phyloP scores from a whole-genome alignment of 2,329 filamentous ascomycete genomes.

The Sarocladiaceae sp. region DNA sequence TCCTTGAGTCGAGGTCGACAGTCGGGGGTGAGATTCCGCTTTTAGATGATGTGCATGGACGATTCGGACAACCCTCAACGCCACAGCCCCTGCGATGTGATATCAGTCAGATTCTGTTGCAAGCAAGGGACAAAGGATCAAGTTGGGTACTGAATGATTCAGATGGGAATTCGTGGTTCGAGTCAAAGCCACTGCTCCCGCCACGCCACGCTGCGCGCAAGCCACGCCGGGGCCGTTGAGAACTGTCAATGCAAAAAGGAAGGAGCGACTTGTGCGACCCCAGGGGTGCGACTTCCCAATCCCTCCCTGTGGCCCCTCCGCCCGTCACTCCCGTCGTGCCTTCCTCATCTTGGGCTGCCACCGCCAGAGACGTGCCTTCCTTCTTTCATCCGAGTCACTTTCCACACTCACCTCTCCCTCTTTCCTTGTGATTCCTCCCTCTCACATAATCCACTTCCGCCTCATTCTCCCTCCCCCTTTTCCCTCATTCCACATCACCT shows the following conservation, averaged over 20 bases:
- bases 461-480: slow-evolving; percentile 7
- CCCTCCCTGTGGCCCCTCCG: slow-evolving; percentile 2
- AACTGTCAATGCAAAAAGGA: not conserved
- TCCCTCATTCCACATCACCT: not conserved
- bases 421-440: slow-evolving; percentile 1
- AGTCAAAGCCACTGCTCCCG: not conserved
- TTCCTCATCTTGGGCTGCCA: slow-evolving; percentile 6
- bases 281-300: slow-evolving; percentile 3
- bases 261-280: no score
- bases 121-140: no score
- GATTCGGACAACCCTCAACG: not conserved
- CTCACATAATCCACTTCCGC: not conserved
- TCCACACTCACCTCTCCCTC: not conserved
- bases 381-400: slow-evolving; percentile 10
- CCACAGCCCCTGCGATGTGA: not conserved
- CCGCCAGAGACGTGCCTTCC: slow-evolving; percentile 6
- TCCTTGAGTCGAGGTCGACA: not conserved
- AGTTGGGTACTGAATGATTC: no score
- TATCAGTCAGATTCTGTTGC: no score
- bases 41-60: no score
- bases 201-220: not conserved
- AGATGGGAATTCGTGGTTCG: no score
- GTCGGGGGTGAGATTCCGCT: no score
- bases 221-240: no score
- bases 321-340: no score